Conservation (phyloP, 2,329 filamentous ascomycete species). For the Rhynchosporium agropyri region DNA sequence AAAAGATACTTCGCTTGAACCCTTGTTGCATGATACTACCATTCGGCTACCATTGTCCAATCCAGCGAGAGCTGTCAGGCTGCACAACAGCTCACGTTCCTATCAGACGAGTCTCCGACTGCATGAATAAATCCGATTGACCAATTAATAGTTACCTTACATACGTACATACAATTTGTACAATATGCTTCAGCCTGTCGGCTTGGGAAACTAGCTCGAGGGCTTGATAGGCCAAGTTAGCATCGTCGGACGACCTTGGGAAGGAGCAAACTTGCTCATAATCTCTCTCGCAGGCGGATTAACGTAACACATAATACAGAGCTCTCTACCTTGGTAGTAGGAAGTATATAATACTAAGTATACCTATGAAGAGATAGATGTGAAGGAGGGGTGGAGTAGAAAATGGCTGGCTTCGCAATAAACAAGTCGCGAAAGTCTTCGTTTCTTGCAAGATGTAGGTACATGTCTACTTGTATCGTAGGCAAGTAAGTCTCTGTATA, state of each 20-base stretch:
- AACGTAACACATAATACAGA: neutral
- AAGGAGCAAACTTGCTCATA: constrained; percentile 26
- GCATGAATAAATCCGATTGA: neutral
- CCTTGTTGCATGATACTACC: neutral
- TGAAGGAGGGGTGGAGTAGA: neutral
- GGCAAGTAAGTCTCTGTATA: neutral
- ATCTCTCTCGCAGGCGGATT: constrained; percentile 24
- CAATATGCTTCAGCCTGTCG: neutral
- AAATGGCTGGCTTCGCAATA: neutral
- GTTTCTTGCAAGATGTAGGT: neutral
- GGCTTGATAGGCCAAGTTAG: constrained; percentile 22
- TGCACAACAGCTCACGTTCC: neutral
- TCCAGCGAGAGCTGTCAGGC: neutral
- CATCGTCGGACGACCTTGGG: constrained; percentile 12
- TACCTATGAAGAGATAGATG: neutral
- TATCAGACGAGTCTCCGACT: constrained; percentile 7
- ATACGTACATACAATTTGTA: no score
- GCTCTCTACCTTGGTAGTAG: no score
- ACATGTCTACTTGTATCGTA: no score
- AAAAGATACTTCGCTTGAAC: neutral
- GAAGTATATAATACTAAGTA: no score
- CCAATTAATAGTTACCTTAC: neutral
- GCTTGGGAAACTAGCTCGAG: constrained; percentile 19
- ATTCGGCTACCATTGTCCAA: constrained; percentile 4
- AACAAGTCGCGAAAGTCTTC: neutral